phyloP scores from a whole-genome alignment of 352 stramenopile species.

The Globisporangium canariense region DNA sequence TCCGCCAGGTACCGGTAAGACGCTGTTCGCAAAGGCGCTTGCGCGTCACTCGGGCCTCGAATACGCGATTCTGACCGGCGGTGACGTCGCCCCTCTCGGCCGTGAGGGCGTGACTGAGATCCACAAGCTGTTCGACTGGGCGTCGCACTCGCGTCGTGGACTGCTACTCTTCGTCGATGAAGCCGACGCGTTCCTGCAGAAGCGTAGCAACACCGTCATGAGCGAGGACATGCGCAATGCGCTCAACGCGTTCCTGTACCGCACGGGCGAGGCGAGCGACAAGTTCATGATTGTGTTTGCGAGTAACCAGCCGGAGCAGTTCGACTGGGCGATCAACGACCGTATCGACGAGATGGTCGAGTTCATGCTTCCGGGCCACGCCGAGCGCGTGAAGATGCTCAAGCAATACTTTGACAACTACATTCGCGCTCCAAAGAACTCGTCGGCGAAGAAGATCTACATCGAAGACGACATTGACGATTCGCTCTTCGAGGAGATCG shows the following conservation, averaged over 20 bases:
- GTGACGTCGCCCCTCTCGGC: conserved; percentile 97
- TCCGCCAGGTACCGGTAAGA: conserved; percentile 98
- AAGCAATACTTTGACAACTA: conserved; percentile 98
- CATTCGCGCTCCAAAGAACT: conserved; percentile 88
- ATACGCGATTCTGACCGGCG: conserved; percentile 98
- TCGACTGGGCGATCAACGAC: conserved; percentile 99
- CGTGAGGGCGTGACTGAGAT: conserved; percentile 98
- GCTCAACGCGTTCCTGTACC: conserved; percentile 99
- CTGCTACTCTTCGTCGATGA: conserved; percentile 99
- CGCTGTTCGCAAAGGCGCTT: conserved; percentile 97
- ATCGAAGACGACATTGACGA: conserved; percentile 90
- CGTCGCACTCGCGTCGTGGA: conserved; percentile 92
- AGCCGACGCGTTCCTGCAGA: conserved; percentile 98
- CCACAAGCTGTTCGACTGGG: conserved; percentile 99
- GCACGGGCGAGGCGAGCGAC: conserved; percentile 96
- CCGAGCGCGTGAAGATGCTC: conserved; percentile 97
- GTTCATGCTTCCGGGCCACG: conserved; percentile 92
- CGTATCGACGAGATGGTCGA: conserved; percentile 99
- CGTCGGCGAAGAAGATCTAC: conserved; percentile 86
- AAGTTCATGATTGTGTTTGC: conserved; percentile 99
- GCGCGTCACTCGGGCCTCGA: conserved; percentile 96
- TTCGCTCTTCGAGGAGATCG: conserved; percentile 90
- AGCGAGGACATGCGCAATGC: conserved; percentile 98
- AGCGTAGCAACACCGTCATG: conserved; percentile 92
- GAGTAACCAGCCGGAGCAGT: conserved; percentile 98